These are phyloP conservation scores for Terfezia boudieri DNA, from an alignment of 495 filamentous ascomycete genomes.

Conservation along the genomic window DNA sequence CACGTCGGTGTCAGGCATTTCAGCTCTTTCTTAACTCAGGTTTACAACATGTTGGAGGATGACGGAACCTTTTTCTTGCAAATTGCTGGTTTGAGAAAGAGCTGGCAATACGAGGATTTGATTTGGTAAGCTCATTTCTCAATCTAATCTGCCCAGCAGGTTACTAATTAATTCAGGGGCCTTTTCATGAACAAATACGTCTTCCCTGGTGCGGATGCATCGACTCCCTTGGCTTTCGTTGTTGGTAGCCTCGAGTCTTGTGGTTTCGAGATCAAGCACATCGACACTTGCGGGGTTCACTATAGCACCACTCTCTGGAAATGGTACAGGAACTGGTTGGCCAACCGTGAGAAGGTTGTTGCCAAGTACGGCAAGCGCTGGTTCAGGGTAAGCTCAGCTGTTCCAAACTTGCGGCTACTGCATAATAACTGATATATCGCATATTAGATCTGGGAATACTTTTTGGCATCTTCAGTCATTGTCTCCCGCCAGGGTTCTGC, in stretches of 20 bases:
- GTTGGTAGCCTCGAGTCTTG: conserved; percentile 47
- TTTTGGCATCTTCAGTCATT: conserved; percentile 86
- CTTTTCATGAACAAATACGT: conserved; percentile 86
- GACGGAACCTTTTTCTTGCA: conserved; percentile 70
- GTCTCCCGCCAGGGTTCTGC: conserved; percentile 78
- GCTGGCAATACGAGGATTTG: conserved; percentile 75
- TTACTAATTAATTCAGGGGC: conserved; percentile 22
- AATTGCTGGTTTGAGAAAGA: conserved; percentile 57
- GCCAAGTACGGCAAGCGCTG: conserved; percentile 90
- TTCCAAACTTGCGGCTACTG: background rate
- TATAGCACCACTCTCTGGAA: conserved; percentile 94
- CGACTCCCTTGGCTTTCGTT: conserved; percentile 53
- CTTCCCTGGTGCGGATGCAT: conserved; percentile 74
- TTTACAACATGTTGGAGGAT: conserved; percentile 69
- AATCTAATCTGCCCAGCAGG: background rate
- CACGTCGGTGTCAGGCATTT: conserved; percentile 69
- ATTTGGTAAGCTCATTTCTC: conserved; percentile 29
- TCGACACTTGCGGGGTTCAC: conserved; percentile 37
- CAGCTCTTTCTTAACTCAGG: conserved; percentile 41
- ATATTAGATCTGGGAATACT: conserved; percentile 86
- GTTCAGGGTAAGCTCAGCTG: conserved; percentile 56
- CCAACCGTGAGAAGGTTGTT: conserved; percentile 78
- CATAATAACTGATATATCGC: background rate
- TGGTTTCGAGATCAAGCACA: conserved; percentile 51
- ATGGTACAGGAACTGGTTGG: conserved; percentile 99